Percentiles rank a stretch among this genome's conserved stretches.
These are phyloP conservation scores for Nemania diffusa DNA, from an alignment of 2,329 filamentous ascomycete genomes.

Conservation along the genomic window DNA sequence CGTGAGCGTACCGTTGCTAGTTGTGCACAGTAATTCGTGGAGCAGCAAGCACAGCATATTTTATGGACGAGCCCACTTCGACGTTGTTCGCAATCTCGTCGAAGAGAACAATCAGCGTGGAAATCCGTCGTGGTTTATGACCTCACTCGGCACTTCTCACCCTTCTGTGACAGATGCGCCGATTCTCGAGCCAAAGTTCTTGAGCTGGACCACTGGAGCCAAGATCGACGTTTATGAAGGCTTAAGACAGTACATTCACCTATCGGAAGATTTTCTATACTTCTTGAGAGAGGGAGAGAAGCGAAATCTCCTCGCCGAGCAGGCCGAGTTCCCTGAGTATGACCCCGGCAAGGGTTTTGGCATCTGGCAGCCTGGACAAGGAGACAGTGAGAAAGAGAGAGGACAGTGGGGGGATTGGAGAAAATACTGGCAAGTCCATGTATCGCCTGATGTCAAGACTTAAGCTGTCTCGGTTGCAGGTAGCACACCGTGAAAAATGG, in stretches of 20 bases:
- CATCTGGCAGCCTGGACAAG: constrained; percentile 50
- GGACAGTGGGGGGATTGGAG: constrained; percentile 55
- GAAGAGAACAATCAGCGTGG: constrained; percentile 56
- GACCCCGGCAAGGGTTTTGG: constrained; percentile 48
- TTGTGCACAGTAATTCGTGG: constrained; percentile 74
- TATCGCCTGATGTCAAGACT: constrained; percentile 36
- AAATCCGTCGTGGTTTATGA: constrained; percentile 64
- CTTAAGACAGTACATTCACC: constrained; percentile 68
- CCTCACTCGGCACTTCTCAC: constrained; percentile 66
- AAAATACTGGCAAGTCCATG: constrained; percentile 50
- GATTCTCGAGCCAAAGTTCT: constrained; percentile 68
- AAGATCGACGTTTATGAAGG: constrained; percentile 67
- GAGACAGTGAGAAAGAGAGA: constrained; percentile 40
- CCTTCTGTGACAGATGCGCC: constrained; percentile 75
- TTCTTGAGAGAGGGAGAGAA: constrained; percentile 57
- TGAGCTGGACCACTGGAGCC: constrained; percentile 70
- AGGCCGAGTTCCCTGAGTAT: constrained; percentile 57
- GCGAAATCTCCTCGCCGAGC: constrained; percentile 61
- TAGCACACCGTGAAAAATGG: neutral
- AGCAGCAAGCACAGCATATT: constrained; percentile 66
- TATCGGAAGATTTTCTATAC: constrained; percentile 66
- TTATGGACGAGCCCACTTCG: constrained; percentile 72
- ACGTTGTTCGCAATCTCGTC: constrained; percentile 68
- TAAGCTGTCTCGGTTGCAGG: neutral
- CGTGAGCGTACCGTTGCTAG: constrained; percentile 66